These are phyloP conservation scores for Cladosporium sp. DNA, from an alignment of 2,329 filamentous ascomycete genomes.

Conservation along the genomic window DNA sequence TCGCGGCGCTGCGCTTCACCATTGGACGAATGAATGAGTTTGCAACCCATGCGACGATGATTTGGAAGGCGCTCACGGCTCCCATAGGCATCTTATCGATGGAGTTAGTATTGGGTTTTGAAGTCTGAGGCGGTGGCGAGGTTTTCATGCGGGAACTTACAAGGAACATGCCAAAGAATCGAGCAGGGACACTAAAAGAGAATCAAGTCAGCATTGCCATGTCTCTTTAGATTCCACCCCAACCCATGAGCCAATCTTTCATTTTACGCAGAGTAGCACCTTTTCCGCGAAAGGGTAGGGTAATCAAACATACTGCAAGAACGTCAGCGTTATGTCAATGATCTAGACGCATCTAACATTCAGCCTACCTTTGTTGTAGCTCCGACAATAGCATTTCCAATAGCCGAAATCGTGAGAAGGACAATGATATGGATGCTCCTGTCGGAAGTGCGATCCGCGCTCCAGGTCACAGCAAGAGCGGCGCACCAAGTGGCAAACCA, in stretches of 20 bases:
- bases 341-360: no score
- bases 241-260: no score
- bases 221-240: no score
- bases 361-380: conserved; percentile 44
- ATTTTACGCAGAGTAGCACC: no score
- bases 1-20: conserved; percentile 29
- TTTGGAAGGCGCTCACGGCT: conserved; percentile 27
- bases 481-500: conserved; percentile 54
- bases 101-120: conserved; percentile 29
- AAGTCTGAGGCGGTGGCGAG: no score
- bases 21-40: conserved; percentile 28
- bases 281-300: no score
- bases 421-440: conserved; percentile 53
- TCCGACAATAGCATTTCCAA: conserved; percentile 54
- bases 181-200: conserved; percentile 27
- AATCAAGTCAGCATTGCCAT: no score
- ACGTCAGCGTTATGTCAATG: no score
- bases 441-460: conserved; percentile 51
- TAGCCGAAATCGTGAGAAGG: conserved; percentile 48
- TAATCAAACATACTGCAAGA: no score
- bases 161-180: conserved; percentile 61
- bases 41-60: conserved; percentile 27
- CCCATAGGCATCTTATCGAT: conserved; percentile 14
- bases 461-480: conserved; percentile 52
- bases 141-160: no score